These are phyloP conservation scores for Colletotrichum simmondsii DNA, from an alignment of 2,329 filamentous ascomycete species.

Conservation along the genomic window DNA sequence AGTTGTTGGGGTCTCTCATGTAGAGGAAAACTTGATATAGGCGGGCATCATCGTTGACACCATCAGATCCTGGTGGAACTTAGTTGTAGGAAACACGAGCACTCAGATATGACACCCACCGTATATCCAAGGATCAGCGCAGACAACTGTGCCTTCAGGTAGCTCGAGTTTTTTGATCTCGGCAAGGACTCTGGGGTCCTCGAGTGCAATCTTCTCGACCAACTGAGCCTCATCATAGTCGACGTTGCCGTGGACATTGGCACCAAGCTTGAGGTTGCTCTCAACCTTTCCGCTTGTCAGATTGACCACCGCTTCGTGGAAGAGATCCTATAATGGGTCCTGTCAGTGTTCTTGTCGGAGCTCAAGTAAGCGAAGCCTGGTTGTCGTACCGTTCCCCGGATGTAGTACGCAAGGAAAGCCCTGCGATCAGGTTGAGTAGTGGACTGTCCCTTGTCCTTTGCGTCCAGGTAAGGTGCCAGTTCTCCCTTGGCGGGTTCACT, in stretches of 20 bases:
- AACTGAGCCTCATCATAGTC: constrained; percentile 70
- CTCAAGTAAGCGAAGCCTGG: neutral
- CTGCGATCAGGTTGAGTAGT: constrained; percentile 53
- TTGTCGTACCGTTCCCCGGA: constrained; percentile 65
- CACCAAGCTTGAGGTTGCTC: constrained; percentile 67
- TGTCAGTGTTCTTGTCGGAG: constrained; percentile 7
- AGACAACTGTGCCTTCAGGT: constrained; percentile 67
- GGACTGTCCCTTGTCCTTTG: constrained; percentile 53
- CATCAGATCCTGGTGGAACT: constrained; percentile 15
- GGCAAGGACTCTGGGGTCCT: constrained; percentile 66
- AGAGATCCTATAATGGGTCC: constrained; percentile 59
- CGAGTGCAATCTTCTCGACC: constrained; percentile 65
- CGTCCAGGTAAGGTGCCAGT: constrained; percentile 60
- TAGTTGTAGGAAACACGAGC: neutral
- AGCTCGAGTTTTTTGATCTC: constrained; percentile 72
- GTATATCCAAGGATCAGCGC: constrained; percentile 56
- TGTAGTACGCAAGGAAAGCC: constrained; percentile 68
- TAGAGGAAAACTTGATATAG: constrained; percentile 32
- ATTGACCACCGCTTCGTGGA: constrained; percentile 69
- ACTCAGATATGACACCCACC: neutral
- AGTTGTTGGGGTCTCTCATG: constrained; percentile 69
- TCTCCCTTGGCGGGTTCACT: constrained; percentile 65
- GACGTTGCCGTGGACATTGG: constrained; percentile 67
- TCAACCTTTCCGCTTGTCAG: constrained; percentile 62
- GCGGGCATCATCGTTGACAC: constrained; percentile 24